Evolutionary conservation across 2,329 filamentous ascomycete species (phyloP).

Genomic region (Eutypella sp.): DNA sequence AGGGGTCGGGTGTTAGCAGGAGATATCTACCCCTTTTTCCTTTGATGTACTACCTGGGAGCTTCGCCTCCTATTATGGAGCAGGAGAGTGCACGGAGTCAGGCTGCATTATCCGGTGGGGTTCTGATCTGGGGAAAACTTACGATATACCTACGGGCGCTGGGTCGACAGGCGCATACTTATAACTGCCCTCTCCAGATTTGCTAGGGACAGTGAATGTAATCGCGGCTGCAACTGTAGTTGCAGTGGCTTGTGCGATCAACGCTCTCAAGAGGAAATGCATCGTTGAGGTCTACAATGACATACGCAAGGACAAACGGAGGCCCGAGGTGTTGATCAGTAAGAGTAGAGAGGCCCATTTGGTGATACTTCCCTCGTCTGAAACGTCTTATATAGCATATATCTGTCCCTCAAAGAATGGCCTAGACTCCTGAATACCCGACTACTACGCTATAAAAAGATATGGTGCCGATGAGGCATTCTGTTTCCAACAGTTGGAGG

Average conservation of each 20-base stretch:
- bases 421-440: background rate
- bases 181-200: slow-evolving; percentile 18
- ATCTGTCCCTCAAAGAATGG: background rate
- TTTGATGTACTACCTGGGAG: too few relatives aligned
- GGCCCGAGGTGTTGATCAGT: background rate
- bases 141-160: slow-evolving; percentile 43
- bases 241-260: background rate
- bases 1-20: too few relatives aligned
- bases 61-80: too few relatives aligned
- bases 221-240: slow-evolving; percentile 13
- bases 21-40: too few relatives aligned
- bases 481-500: too few relatives aligned
- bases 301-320: background rate
- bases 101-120: too few relatives aligned
- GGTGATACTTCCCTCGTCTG: background rate
- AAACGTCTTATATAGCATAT: background rate
- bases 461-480: too few relatives aligned
- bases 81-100: too few relatives aligned
- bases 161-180: slow-evolving; percentile 30
- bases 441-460: background rate
- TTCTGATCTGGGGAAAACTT: too few relatives aligned
- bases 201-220: slow-evolving; percentile 29
- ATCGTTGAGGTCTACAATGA: background rate
- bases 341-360: background rate
- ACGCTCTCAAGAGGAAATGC: background rate